Conservation (phyloP, 371 early-diverging fungal species). For the Mortierella sp. region DNA sequence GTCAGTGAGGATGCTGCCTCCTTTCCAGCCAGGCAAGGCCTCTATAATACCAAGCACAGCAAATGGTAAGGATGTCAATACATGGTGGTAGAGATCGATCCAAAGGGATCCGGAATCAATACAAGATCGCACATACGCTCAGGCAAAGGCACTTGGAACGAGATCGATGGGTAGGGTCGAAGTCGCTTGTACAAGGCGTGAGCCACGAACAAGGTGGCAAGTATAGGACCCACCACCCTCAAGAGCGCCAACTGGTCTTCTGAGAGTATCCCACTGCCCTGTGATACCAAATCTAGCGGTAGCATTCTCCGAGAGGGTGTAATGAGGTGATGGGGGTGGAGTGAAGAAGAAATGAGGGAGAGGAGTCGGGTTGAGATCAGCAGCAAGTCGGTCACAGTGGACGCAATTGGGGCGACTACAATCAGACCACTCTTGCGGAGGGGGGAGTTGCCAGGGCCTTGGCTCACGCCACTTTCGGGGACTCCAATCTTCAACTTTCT, state of each 20-base stretch:
- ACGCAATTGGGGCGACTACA: too few relatives aligned
- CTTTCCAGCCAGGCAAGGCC: slow-evolving; percentile 63
- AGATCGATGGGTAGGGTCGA: slow-evolving; percentile 21
- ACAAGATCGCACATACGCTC: too few relatives aligned
- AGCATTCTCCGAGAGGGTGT: neutral
- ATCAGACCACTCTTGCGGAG: too few relatives aligned
- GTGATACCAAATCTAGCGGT: neutral
- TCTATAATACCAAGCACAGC: too few relatives aligned
- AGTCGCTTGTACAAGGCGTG: slow-evolving; percentile 9
- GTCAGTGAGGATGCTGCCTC: slow-evolving; percentile 60
- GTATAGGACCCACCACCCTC: neutral
- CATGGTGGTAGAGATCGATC: neutral
- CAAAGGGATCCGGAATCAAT: too few relatives aligned
- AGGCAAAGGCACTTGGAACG: slow-evolving; percentile 37
- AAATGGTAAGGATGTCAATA: too few relatives aligned
- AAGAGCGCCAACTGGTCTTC: neutral
- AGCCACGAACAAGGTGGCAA: slow-evolving; percentile 1
- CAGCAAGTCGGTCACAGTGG: too few relatives aligned
- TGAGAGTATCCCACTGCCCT: neutral
- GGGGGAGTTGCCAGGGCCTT: too few relatives aligned
- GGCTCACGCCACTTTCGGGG: too few relatives aligned
- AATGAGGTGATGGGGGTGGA: neutral
- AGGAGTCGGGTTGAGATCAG: too few relatives aligned
- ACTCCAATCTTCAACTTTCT: too few relatives aligned
- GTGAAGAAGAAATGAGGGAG: too few relatives aligned